phyloP scores from a whole-genome alignment of 768 basidiomycete species.

The Pisolithus marmoratus region DNA sequence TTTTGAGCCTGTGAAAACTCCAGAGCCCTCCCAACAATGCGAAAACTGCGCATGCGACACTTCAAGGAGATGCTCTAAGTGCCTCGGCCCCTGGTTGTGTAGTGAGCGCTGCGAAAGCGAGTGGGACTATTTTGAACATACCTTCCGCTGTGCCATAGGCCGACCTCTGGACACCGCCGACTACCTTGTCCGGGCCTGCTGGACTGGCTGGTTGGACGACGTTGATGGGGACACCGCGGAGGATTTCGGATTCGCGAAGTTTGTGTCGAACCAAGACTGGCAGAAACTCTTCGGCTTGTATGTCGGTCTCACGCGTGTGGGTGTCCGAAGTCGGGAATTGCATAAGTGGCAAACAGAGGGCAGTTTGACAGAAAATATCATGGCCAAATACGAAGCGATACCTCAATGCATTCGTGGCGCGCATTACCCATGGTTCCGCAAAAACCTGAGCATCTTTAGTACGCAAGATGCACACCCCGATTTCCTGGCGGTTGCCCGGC shows the following conservation, averaged over 20 bases:
- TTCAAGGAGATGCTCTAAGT: not conserved
- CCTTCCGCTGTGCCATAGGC: not conserved
- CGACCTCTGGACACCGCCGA: constrained; percentile 2
- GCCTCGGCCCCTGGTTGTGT: not conserved
- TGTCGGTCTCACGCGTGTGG: constrained; percentile 19
- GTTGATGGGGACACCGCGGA: constrained; percentile 21
- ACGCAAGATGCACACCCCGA: not conserved
- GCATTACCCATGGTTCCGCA: constrained; percentile 31
- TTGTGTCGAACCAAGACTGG: constrained; percentile 7
- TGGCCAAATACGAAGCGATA: constrained; percentile 17
- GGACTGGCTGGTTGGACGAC: constrained; percentile 14
- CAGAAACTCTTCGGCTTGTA: constrained; percentile 28
- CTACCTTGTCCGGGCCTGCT: not conserved
- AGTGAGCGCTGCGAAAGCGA: not conserved
- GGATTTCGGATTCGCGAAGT: constrained; percentile 31
- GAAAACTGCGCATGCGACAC: not conserved
- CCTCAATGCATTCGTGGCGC: constrained; percentile 16
- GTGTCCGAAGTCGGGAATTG: constrained; percentile 18
- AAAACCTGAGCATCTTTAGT: constrained; percentile 28
- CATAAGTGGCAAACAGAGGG: constrained; percentile 28
- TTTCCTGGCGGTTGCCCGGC: not conserved
- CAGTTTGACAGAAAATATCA: constrained; percentile 28
- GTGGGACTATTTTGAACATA: not conserved
- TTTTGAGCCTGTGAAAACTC: not conserved
- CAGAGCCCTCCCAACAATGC: not conserved